These are phyloP conservation scores for Neospora caninum DNA, from an alignment of 169 alveolate genomes.

Conservation along the genomic window DNA sequence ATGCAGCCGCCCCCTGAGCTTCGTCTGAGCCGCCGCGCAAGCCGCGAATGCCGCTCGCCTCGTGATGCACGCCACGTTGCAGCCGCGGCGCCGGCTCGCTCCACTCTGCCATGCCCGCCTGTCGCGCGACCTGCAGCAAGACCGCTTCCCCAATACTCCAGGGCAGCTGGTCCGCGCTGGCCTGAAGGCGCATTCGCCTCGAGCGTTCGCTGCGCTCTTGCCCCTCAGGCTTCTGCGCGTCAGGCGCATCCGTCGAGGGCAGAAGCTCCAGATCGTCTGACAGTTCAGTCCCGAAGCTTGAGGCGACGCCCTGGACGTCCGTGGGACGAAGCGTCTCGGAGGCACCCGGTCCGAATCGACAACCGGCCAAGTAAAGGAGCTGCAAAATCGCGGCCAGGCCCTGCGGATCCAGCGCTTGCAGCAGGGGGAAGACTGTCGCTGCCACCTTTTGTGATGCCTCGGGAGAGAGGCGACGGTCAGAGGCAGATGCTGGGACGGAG, in stretches of 20 bases:
- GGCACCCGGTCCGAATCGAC: neutral
- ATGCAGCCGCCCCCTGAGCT: no score
- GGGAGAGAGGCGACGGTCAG: slow-evolving; percentile 3
- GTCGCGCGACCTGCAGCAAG: neutral
- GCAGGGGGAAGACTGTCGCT: neutral
- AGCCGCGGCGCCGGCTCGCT: no score
- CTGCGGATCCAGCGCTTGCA: neutral
- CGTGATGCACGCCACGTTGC: no score
- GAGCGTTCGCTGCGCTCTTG: no score
- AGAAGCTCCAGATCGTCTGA: no score
- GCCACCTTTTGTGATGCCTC: neutral
- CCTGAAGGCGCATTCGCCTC: neutral
- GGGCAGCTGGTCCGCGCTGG: neutral
- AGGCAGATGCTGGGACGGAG: neutral
- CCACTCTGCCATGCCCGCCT: slow-evolving; percentile 18
- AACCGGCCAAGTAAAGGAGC: neutral
- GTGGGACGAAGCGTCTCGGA: neutral
- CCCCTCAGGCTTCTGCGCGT: no score
- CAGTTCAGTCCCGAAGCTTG: no score
- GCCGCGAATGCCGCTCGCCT: no score
- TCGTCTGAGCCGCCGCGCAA: no score
- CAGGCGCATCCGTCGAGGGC: no score
- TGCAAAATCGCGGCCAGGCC: neutral
- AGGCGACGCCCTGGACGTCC: no score
- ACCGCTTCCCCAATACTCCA: slow-evolving; percentile 36